These are phyloP conservation scores for Trebouxia sp. DNA, from an alignment of 139 green algal genomes.

Conservation along the genomic window DNA sequence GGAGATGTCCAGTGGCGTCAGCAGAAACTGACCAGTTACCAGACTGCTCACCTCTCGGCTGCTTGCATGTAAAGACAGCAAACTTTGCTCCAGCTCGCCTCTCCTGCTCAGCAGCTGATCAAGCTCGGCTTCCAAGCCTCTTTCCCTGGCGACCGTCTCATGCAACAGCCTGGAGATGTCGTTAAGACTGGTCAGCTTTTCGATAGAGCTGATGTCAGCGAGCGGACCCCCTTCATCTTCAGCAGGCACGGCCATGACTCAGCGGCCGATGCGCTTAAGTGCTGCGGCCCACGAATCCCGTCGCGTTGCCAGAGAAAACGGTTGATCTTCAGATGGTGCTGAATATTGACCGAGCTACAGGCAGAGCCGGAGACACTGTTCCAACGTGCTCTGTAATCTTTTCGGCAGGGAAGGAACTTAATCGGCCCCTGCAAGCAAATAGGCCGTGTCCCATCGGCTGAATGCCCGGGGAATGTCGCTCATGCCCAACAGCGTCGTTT, in stretches of 20 bases:
- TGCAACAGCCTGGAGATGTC: constrained; percentile 78
- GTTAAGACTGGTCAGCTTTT: constrained; percentile 55
- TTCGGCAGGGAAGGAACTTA: too few species aligned
- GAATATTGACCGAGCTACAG: not conserved
- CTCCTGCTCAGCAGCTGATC: constrained; percentile 59
- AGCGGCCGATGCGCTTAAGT: too few species aligned
- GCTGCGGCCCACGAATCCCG: too few species aligned
- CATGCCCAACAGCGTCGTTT: not conserved
- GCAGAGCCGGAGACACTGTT: not conserved
- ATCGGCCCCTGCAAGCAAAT: too few species aligned
- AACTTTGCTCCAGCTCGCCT: constrained; percentile 54
- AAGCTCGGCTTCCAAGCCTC: constrained; percentile 81
- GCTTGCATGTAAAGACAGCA: constrained; percentile 60
- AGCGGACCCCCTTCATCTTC: not conserved
- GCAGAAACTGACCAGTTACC: too few species aligned
- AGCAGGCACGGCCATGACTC: too few species aligned
- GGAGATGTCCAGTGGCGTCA: not conserved
- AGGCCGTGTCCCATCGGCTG: too few species aligned
- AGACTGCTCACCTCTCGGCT: constrained; percentile 71
- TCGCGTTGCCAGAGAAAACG: not conserved
- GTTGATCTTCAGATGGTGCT: constrained; percentile 4
- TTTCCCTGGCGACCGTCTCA: constrained; percentile 77
- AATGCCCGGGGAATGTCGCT: too few species aligned
- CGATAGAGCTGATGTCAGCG: not conserved
- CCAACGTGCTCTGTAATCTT: too few species aligned